Conservation (phyloP, 345 rosid genomes). For the Gossypium herbaceum region DNA sequence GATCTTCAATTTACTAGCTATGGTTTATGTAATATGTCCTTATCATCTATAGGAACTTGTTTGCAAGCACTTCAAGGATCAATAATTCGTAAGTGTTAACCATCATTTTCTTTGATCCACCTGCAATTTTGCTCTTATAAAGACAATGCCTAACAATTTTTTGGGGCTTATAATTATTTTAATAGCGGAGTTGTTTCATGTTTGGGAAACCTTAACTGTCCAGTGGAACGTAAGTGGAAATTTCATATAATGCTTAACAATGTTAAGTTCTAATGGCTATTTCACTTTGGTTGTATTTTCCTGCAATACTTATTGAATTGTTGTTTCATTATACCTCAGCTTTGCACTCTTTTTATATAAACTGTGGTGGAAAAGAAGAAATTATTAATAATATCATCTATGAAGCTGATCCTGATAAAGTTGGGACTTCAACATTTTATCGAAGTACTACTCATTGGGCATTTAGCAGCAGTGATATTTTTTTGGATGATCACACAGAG, state of each 20-base stretch:
- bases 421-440: slow-evolving; percentile 36
- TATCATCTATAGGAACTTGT: slow-evolving; percentile 33
- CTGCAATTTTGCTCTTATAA: not conserved
- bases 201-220: not conserved
- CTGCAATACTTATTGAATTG: not conserved
- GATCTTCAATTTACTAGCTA: not conserved
- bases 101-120: not conserved
- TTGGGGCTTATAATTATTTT: not conserved
- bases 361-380: slow-evolving; percentile 42
- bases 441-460: slow-evolving; percentile 39
- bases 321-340: slow-evolving; percentile 22
- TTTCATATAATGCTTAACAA: not conserved
- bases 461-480: slow-evolving; percentile 47
- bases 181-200: slow-evolving; percentile 18
- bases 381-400: slow-evolving; percentile 21
- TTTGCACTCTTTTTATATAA: slow-evolving; percentile 26
- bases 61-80: slow-evolving; percentile 26
- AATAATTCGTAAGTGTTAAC: slow-evolving; percentile 22
- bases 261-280: not conserved
- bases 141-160: not conserved
- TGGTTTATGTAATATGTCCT: not conserved
- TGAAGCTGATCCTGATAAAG: slow-evolving; percentile 29
- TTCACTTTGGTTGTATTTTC: not conserved
- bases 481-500: slow-evolving; percentile 29
- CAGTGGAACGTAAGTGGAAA: slow-evolving; percentile 4